These are phyloP conservation scores for Irpex lacteus DNA, from an alignment of 1,284 basidiomycete genomes.

Conservation along the genomic window DNA sequence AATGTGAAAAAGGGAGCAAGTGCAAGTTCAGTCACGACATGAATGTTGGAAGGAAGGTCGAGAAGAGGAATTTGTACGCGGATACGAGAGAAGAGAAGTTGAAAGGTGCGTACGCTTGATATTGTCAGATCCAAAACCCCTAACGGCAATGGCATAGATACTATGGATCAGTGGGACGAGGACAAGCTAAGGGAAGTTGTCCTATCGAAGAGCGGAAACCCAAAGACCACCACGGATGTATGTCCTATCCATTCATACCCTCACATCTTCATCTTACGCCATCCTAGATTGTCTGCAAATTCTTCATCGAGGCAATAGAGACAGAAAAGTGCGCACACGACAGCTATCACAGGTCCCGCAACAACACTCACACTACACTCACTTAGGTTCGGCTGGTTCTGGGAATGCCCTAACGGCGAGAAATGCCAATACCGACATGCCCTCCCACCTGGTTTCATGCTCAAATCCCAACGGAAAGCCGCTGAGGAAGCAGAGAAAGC, in stretches of 20 bases:
- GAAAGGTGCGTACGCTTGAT: slow-evolving; percentile 49
- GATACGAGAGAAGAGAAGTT: slow-evolving; percentile 84
- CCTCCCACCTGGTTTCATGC: slow-evolving; percentile 92
- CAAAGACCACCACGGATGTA: slow-evolving; percentile 89
- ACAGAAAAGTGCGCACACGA: slow-evolving; percentile 67
- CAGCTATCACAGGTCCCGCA: background rate
- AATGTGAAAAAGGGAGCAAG: slow-evolving; percentile 87
- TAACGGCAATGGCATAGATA: slow-evolving; percentile 51
- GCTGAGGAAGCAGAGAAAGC: slow-evolving; percentile 84
- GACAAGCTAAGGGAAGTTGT: slow-evolving; percentile 89
- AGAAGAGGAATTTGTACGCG: slow-evolving; percentile 96
- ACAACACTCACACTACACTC: background rate
- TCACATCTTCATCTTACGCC: slow-evolving; percentile 2
- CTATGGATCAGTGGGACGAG: slow-evolving; percentile 99
- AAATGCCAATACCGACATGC: slow-evolving; percentile 95
- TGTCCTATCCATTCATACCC: slow-evolving; percentile 24
- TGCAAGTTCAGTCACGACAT: slow-evolving; percentile 97
- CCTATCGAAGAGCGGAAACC: slow-evolving; percentile 86
- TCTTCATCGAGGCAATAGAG: slow-evolving; percentile 97
- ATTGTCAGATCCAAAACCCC: background rate
- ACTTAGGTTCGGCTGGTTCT: slow-evolving; percentile 85
- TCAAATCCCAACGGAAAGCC: slow-evolving; percentile 90
- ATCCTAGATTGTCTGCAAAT: slow-evolving; percentile 91
- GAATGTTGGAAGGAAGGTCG: slow-evolving; percentile 87
- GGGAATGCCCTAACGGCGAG: slow-evolving; percentile 88